Percentiles rank a stretch among this genome's conserved stretches.
Evolutionary conservation across 768 basidiomycete species (phyloP).

Genomic region (Suillus subluteus): DNA sequence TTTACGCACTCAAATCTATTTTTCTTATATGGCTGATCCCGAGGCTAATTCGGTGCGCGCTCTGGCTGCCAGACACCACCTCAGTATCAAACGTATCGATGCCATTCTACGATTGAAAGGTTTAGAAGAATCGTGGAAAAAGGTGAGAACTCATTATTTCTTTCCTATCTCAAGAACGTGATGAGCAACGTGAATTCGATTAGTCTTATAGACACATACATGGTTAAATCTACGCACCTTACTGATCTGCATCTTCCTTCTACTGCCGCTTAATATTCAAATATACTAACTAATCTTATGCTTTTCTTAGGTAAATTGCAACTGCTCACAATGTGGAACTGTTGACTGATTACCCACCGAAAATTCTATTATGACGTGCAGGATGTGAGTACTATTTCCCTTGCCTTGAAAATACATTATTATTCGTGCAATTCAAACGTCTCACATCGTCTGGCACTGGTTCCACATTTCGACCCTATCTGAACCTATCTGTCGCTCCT

Average conservation of each 20-base stretch:
- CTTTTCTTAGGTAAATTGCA: slow-evolving; percentile 11
- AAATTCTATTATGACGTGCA: slow-evolving; percentile 18
- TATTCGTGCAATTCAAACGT: slow-evolving; percentile 72
- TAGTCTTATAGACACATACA: slow-evolving; percentile 89
- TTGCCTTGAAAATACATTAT: slow-evolving; percentile 48
- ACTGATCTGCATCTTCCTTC: slow-evolving; percentile 24
- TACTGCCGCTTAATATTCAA: not conserved
- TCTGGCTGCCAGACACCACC: slow-evolving; percentile 62
- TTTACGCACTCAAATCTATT: slow-evolving; percentile 60
- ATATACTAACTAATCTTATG: slow-evolving; percentile 4
- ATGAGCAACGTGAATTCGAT: slow-evolving; percentile 79
- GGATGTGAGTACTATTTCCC: slow-evolving; percentile 41
- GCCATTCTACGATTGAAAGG: slow-evolving; percentile 85
- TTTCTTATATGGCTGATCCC: slow-evolving; percentile 62
- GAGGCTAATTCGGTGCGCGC: slow-evolving; percentile 55
- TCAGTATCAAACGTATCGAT: slow-evolving; percentile 80
- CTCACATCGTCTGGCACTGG: slow-evolving; percentile 64
- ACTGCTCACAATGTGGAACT: not conserved
- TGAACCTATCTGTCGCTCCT: slow-evolving; percentile 38
- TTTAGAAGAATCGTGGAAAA: slow-evolving; percentile 68
- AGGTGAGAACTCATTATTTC: slow-evolving; percentile 52
- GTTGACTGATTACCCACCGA: not conserved
- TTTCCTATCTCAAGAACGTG: slow-evolving; percentile 28
- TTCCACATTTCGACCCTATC: slow-evolving; percentile 78
- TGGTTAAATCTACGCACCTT: slow-evolving; percentile 62